Conservation (phyloP, 495 filamentous ascomycete species). For the Aspergillus sclerotiicarbonarius region DNA sequence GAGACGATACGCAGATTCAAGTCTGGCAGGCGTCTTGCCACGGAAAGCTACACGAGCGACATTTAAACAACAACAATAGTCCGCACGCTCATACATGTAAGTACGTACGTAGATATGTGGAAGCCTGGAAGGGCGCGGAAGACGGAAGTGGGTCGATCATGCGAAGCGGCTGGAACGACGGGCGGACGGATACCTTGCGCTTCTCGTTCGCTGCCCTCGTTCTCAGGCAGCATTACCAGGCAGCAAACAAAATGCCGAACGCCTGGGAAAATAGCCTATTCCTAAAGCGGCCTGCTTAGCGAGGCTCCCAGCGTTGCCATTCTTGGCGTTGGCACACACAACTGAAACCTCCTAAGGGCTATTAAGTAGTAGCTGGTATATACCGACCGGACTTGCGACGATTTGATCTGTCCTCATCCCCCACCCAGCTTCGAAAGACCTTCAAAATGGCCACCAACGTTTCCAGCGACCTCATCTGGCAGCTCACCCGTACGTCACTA, state of each 20-base stretch:
- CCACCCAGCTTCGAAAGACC: conserved; percentile 19
- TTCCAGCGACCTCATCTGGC: conserved; percentile 88
- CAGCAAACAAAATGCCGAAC: background rate
- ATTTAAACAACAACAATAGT: background rate
- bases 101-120: background rate
- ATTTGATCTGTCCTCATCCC: conserved; percentile 28
- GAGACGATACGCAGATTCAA: background rate
- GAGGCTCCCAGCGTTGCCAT: conserved; percentile 27
- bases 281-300: conserved; percentile 45
- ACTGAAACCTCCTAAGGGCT: conserved; percentile 11
- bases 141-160: conserved; percentile 10
- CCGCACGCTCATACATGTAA: background rate
- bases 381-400: conserved; percentile 22
- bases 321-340: conserved; percentile 39
- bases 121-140: conserved; percentile 13
- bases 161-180: background rate
- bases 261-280: conserved; percentile 22
- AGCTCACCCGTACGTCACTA: conserved; percentile 72
- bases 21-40: background rate
- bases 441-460: conserved; percentile 58
- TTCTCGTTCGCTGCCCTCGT: conserved; percentile 10
- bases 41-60: background rate
- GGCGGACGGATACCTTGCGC: background rate
- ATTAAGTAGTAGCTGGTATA: conserved; percentile 15
- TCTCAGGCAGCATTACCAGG: conserved; percentile 17